These are phyloP conservation scores for Jimgerdemannia lactiflua DNA, from an alignment of 192 early-diverging fungal species.

Conservation along the genomic window DNA sequence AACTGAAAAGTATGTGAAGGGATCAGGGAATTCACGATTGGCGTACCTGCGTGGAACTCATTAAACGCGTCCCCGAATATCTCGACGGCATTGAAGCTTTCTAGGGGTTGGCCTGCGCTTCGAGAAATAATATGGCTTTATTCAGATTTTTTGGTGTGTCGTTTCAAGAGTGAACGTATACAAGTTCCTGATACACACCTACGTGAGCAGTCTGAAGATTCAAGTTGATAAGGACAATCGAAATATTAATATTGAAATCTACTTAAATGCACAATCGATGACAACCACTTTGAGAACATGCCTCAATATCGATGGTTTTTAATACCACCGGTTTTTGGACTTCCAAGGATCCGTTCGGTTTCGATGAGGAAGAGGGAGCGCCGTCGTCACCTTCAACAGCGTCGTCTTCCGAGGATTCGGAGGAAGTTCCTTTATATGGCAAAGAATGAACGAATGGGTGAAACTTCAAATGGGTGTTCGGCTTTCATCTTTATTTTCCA, in stretches of 20 bases:
- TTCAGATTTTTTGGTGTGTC: neutral
- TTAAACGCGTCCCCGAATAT: neutral
- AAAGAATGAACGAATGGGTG: no score
- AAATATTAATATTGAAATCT: neutral
- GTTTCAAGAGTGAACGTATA: neutral
- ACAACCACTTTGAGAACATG: neutral
- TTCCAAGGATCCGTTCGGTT: neutral
- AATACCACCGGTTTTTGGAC: neutral
- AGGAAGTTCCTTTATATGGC: neutral
- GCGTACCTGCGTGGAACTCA: neutral
- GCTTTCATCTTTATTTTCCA: no score
- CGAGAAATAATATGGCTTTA: neutral
- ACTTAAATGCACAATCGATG: neutral
- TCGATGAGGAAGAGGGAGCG: neutral
- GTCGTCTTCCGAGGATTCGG: neutral
- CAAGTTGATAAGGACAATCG: neutral
- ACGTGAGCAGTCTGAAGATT: neutral
- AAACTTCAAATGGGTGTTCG: no score
- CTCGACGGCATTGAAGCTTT: neutral
- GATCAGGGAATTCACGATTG: neutral
- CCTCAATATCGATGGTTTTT: neutral
- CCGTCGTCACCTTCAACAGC: neutral
- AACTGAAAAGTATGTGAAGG: neutral
- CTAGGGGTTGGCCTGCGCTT: neutral
- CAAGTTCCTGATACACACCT: neutral